Evolutionary conservation across 331 rosid species (phyloP).

Genomic region (Malus hybrid): DNA sequence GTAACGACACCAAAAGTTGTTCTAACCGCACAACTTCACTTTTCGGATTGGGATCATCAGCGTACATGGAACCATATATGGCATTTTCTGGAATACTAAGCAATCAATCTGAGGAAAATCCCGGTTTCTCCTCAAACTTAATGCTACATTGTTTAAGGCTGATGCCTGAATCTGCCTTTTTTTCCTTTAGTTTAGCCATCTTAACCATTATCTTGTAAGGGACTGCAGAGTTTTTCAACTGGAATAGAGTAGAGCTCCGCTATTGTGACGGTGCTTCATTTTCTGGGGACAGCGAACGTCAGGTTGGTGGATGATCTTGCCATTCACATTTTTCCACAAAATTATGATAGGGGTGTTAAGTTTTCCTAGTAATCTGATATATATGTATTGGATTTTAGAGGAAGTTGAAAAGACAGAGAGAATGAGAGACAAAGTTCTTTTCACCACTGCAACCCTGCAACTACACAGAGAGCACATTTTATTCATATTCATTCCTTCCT

Average conservation of each 20-base stretch:
- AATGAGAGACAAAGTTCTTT: no score
- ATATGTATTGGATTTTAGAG: no score
- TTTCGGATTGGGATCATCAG: constrained; percentile 58
- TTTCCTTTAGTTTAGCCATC: not conserved
- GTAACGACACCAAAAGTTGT: constrained; percentile 56
- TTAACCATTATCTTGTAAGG: constrained; percentile 11
- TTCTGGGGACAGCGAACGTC: constrained; percentile 61
- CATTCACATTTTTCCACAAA: not conserved
- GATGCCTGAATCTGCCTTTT: not conserved
- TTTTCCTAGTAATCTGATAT: no score
- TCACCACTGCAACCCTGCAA: no score
- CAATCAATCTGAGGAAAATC: constrained; percentile 62
- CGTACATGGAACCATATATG: constrained; percentile 64
- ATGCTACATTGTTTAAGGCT: not conserved
- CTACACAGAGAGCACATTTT: no score
- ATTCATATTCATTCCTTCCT: no score
- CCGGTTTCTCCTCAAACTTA: constrained; percentile 37
- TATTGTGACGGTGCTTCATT: constrained; percentile 96
- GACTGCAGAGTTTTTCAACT: constrained; percentile 75
- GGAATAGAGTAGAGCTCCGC: constrained; percentile 85
- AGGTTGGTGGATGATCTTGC: constrained; percentile 35
- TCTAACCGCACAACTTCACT: constrained; percentile 56
- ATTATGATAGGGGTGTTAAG: not conserved
- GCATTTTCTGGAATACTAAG: constrained; percentile 79
- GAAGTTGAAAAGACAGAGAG: no score